Conservation (phyloP, 495 filamentous ascomycete species). For the Bryoglossum gracile region DNA sequence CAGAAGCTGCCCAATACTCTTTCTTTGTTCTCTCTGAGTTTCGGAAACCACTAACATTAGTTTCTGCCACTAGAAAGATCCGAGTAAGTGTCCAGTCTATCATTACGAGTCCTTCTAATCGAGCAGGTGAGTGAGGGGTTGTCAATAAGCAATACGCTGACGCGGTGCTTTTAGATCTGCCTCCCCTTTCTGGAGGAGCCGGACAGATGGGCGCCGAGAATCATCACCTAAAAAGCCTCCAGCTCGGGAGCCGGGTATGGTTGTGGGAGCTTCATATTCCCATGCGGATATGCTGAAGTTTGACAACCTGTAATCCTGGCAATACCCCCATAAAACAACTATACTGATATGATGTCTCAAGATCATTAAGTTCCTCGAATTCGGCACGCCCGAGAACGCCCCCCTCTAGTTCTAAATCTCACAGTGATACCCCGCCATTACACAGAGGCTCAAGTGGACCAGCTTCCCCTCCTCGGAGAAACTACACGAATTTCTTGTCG, state of each 20-base stretch:
- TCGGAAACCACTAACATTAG: no score
- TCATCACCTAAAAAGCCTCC: conserved; percentile 44
- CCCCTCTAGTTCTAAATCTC: conserved; percentile 34
- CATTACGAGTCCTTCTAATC: neutral
- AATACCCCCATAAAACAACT: neutral
- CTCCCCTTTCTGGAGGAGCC: conserved; percentile 86
- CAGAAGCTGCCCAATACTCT: no score
- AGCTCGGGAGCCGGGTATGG: conserved; percentile 59
- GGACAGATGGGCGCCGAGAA: conserved; percentile 39
- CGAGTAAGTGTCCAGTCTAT: conserved; percentile 23
- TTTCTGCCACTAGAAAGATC: conserved; percentile 27
- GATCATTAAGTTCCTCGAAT: conserved; percentile 46
- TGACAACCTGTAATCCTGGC: conserved; percentile 40
- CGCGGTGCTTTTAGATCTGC: conserved; percentile 47
- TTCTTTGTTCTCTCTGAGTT: no score
- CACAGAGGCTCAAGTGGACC: conserved; percentile 43
- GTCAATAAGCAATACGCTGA: conserved; percentile 13
- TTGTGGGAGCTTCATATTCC: conserved; percentile 95
- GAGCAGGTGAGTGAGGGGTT: neutral
- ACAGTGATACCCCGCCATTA: conserved; percentile 46
- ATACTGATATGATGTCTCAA: conserved; percentile 25
- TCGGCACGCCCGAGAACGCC: conserved; percentile 56
- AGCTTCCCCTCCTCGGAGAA: conserved; percentile 55
- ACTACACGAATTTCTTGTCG: conserved; percentile 69
- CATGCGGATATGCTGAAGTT: conserved; percentile 91